Evolutionary conservation across 805 yeast species (phyloP).

Genomic region (Zygosaccharomyces siamensis): DNA sequence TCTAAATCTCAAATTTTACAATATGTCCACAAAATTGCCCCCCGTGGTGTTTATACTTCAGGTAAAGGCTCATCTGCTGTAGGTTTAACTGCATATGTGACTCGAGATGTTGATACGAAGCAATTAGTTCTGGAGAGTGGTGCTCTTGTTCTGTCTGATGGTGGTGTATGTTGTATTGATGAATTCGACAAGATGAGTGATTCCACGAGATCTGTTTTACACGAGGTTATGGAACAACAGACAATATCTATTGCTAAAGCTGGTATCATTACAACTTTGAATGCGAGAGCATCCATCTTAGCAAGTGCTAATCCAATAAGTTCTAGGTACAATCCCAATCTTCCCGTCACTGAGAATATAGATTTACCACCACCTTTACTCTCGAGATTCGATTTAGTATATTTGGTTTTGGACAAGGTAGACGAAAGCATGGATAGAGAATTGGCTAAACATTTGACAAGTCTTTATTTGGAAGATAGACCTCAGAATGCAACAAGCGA

Average conservation of each 20-base stretch:
- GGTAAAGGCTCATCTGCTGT: constrained; percentile 99
- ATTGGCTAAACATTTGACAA: constrained; percentile 85
- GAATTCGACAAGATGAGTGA: constrained; percentile 98
- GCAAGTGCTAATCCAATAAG: constrained; percentile 98
- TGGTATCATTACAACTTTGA: constrained; percentile 93
- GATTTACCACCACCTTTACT: constrained; percentile 94
- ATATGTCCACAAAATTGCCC: constrained; percentile 95
- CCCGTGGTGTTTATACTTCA: constrained; percentile 95
- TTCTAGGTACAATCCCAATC: constrained; percentile 88
- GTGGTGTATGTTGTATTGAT: constrained; percentile 98
- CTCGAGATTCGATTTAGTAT: constrained; percentile 92
- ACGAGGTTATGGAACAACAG: constrained; percentile 99
- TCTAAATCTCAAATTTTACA: constrained; percentile 91
- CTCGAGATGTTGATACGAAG: constrained; percentile 88
- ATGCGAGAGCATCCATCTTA: constrained; percentile 91
- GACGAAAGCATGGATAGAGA: constrained; percentile 81
- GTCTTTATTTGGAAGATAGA: constrained; percentile 83
- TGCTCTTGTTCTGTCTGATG: constrained; percentile 93
- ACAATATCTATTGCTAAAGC: constrained; percentile 98
- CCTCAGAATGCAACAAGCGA: constrained; percentile 65
- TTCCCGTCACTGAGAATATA: constrained; percentile 92
- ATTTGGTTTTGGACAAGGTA: constrained; percentile 85
- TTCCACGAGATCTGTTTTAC: constrained; percentile 87
- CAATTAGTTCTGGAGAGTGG: constrained; percentile 94
- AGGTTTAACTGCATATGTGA: constrained; percentile 95